Evolutionary conservation across 192 early-diverging fungal species (phyloP), one percentile per base, ranked within the genome.

Genomic region (Coemansia reversa): DNA sequence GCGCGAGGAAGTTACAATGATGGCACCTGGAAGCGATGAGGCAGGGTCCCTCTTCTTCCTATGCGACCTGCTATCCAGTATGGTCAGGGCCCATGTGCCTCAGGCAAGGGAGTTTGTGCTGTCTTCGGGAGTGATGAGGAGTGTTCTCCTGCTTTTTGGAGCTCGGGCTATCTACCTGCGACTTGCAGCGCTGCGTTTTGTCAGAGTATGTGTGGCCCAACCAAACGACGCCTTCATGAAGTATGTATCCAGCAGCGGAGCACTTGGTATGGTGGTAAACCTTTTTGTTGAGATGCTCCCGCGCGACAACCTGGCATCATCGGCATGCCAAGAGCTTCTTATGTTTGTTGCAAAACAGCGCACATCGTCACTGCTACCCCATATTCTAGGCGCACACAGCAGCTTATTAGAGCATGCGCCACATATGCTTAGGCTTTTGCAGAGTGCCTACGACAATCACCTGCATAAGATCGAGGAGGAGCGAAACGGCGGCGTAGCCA

Each of bases 311-410:
- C 72, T 96, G 27, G 63, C 94, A 18, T 92, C 94, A 58, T 95
- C 94, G 6, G 91, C 96, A 1, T 95, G 91, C 66, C 83, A 95
- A 33, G 94, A 96, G 58, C 76, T 98, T 45, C 90, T 98, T 64
- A 90, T 90, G 23, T 91, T 86, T 74, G 88, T 98, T 58, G 81
- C 87, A 19, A 83, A 72, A 51, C 83, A 89, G 58, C 86, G 89
- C 63, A 79, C 86, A 53, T 89, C 93, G 64, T 65, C 83, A 4
- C 65, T 98, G 52, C 75, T 96, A 22, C 65, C 83, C 20, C 88
- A 95, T 68, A 65, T 96, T 2, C 49, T 72, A n/a, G 66, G 69
- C 6, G 73, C 73, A 12, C 55, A 75, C 47, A 28, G 62, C 24
- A 65, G 64, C 53, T 7, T 72, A 2, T 59, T 81, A 25, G 60